phyloP scores from a whole-genome alignment of 2,329 filamentous ascomycete genomes.

The Reticulascus tulasneorum region DNA sequence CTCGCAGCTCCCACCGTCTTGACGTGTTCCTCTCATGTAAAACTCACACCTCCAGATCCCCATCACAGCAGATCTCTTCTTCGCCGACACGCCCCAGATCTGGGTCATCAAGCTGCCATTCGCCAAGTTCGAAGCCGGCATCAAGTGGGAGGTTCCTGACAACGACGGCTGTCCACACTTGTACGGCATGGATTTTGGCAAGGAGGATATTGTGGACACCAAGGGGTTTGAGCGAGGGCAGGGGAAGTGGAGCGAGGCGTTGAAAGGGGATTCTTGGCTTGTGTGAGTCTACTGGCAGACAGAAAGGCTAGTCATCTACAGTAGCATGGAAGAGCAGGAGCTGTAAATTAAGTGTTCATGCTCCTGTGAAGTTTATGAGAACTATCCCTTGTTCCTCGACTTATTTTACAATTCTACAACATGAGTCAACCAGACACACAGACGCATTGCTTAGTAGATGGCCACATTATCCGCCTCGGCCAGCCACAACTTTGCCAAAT shows the following conservation, averaged over 20 bases:
- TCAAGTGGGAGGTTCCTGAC: constrained; percentile 50
- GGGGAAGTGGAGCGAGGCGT: constrained; percentile 43
- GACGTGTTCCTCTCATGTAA: neutral
- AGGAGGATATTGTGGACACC: constrained; percentile 43
- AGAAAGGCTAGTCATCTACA: too few relatives aligned
- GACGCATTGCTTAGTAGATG: constrained; percentile 34
- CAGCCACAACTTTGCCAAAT: constrained; percentile 67
- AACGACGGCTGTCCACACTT: constrained; percentile 53
- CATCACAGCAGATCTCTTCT: constrained; percentile 41
- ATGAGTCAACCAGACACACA: too few relatives aligned
- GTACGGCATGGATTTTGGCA: constrained; percentile 52
- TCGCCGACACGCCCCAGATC: constrained; percentile 31
- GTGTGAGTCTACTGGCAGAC: too few relatives aligned
- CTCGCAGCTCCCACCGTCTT: neutral
- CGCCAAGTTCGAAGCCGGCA: constrained; percentile 33
- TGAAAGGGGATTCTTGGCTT: constrained; percentile 38
- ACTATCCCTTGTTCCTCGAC: too few relatives aligned
- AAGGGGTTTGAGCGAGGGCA: constrained; percentile 42
- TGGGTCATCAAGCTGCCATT: constrained; percentile 53
- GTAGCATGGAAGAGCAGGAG: too few relatives aligned
- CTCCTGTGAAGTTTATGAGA: too few relatives aligned
- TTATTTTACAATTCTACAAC: too few relatives aligned
- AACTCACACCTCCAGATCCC: constrained; percentile 31
- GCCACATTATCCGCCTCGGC: constrained; percentile 58
- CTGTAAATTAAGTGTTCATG: too few relatives aligned